Base-by-base conservation (phyloP, 2,329 filamentous ascomycete species). In the Ophiostoma sp. region DNA sequence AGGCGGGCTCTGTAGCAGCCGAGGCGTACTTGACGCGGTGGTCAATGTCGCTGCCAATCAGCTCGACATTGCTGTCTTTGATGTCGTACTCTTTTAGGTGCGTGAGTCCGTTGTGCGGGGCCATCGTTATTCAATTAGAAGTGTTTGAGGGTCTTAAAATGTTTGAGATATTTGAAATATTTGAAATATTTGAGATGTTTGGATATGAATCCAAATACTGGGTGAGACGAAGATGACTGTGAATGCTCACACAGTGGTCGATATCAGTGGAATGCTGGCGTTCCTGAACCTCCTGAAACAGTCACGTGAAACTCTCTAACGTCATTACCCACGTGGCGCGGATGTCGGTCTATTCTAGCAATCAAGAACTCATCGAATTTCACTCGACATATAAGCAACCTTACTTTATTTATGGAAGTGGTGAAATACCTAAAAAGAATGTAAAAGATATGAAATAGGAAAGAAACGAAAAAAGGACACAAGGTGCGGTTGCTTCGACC, bases 1-100 rank as follows among this genome's bases (percentile, higher is more conserved):
- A 90, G 8, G 88, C 87, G 0, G 88, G 88, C 72, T 90, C 88
- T 5, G 84, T 84, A 8, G 81, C 76, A 3, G 88, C 87, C 11
- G 87, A 89, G 69, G 85, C 84, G 80, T 88, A 84, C 75, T 90
- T 90, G 74, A 90, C 84, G 70, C 82, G 82, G 78, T 89, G 87
- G 77, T 90, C 88, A 70, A 90, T 82, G 70, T 85, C 81, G 67
- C 82, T 83, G 69, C 85, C 85, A 69, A 90, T 85, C 68, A 89
- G 81, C 76, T 87, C 86, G 68, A 89, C 85, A 74, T 90, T 90
- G 78, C 84, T 87, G 75, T 89, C 86, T 73, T 87, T 84, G 78
- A 89, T 84, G 75, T 90, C 85, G 74, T 89, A 89, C 60, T 89
- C 82, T 73, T 86, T 85, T 40, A 77, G 80, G 73, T 89, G 87